These are phyloP conservation scores for Grigorovia transvaalensis DNA, from an alignment of 805 yeast species.

Conservation along the genomic window DNA sequence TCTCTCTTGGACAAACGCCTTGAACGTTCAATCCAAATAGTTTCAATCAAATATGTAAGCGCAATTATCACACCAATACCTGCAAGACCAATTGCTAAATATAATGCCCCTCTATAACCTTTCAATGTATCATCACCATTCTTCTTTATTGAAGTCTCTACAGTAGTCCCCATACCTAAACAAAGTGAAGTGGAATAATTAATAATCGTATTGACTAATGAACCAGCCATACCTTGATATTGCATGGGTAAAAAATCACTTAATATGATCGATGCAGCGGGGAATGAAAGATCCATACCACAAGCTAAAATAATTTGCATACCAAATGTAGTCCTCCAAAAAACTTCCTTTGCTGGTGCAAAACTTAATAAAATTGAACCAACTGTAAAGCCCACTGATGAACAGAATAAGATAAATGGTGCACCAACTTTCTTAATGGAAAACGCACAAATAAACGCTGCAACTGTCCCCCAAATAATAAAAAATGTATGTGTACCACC, in stretches of 20 bases:
- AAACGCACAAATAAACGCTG: constrained; percentile 43
- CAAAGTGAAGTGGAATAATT: constrained; percentile 63
- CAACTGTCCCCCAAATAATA: constrained; percentile 45
- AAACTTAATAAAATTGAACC: constrained; percentile 45
- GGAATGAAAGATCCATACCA: constrained; percentile 76
- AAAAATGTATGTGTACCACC: constrained; percentile 37
- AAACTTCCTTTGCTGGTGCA: constrained; percentile 49
- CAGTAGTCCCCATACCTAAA: constrained; percentile 61
- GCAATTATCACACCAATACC: constrained; percentile 14
- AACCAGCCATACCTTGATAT: constrained; percentile 73
- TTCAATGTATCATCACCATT: constrained; percentile 21
- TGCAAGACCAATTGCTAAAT: constrained; percentile 53
- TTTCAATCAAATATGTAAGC: constrained; percentile 11
- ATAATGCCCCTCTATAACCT: constrained; percentile 48
- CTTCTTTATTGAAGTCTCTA: constrained; percentile 35
- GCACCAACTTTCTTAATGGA: constrained; percentile 40
- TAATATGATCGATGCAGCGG: constrained; percentile 57
- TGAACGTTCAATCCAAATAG: constrained; percentile 5
- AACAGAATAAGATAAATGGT: constrained; percentile 38
- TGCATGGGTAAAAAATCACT: constrained; percentile 48
- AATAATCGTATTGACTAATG: constrained; percentile 57
- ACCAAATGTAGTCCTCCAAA: constrained; percentile 48
- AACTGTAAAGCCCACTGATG: constrained; percentile 45
- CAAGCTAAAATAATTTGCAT: constrained; percentile 47
- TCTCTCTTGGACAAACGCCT: neutral